Base-by-base conservation (phyloP, 2,329 filamentous ascomycete genomes). In the Coniella vitis region DNA sequence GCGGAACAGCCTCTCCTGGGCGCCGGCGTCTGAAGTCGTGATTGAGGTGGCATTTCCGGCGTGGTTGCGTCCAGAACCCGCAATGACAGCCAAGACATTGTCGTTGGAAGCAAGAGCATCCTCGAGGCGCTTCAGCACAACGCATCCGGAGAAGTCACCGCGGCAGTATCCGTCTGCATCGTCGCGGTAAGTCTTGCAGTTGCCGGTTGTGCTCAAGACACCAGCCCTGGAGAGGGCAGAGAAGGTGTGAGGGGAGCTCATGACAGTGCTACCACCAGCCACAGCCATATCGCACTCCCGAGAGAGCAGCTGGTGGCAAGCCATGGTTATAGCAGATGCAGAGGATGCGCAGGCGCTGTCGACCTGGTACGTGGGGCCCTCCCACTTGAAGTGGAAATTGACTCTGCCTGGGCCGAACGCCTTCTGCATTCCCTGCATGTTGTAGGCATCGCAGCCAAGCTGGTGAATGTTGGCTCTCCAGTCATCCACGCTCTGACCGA, bases 141-240 rank as follows among this genome's bases (percentile, higher is more conserved):
- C 57, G 1, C 62, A 55, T 0, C 58, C 71, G 4, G 66, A 57
- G 1, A 70, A 76, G 44, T 81, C 77, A 2, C 68, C 75, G 3
- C 76, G 65, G 9, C 69, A 75, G 53, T 79, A 81, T 0, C 77
- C 78, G 49, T 75, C 67, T 4, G 60, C 63, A 1, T 42, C 31
- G 3, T 51, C 55, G 21, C 65, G 63, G 47, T 65, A 68, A 0
- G 65, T 55, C 51, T 63, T 64, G 49, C 59, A 65, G 42, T 60
- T 54, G 0, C 66, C 66, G 0, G 61, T 62, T 2, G 57, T 54
- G 45, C 59, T 63, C 1, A 64, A 54, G 16, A 67, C 63, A 3
- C 60, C 59, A 1, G 64, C 72, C 4, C 42, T 51, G 16, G 53
- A 55, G 7, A 63, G 54, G 29, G 59, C 55, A 20, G 56, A 51